These are phyloP conservation scores for Pseudocercospora fuligena DNA, from an alignment of 2,329 filamentous ascomycete species.

Conservation along the genomic window DNA sequence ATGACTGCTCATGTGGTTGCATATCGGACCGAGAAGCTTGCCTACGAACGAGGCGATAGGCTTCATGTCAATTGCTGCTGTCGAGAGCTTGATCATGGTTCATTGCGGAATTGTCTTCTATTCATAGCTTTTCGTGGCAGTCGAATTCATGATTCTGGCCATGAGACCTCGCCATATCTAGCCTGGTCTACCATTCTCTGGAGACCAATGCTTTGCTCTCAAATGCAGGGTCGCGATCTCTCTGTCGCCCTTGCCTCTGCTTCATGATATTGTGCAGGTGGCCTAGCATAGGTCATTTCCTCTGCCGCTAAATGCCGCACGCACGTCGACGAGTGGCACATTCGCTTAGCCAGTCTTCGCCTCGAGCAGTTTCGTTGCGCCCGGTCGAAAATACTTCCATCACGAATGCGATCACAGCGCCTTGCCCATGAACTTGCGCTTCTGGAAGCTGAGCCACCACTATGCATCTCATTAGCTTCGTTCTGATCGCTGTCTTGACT, in stretches of 20 bases:
- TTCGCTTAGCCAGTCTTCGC: not conserved
- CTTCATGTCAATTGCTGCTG: not conserved
- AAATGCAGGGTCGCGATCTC: not conserved
- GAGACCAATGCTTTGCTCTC: not conserved
- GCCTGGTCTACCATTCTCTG: not conserved
- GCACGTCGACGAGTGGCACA: not conserved
- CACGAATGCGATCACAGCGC: constrained; percentile 40
- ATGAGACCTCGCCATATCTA: constrained; percentile 8
- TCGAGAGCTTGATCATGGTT: not conserved
- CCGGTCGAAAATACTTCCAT: not conserved
- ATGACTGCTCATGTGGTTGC: constrained; percentile 6
- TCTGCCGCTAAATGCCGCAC: not conserved
- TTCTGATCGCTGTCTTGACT: not conserved
- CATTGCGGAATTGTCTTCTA: constrained; percentile 1
- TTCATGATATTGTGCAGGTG: not conserved
- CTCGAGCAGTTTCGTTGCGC: not conserved
- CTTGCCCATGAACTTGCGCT: constrained; percentile 99
- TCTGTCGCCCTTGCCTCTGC: not conserved
- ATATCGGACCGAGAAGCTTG: constrained; percentile 6
- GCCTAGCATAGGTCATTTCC: not conserved
- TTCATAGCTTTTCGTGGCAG: constrained; percentile 15
- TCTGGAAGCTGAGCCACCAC: constrained; percentile 99
- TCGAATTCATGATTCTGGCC: not conserved
- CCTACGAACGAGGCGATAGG: not conserved
- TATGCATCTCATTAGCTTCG: constrained; percentile 57